Base-by-base conservation (phyloP, 768 basidiomycete species). In the Russula earlei region DNA sequence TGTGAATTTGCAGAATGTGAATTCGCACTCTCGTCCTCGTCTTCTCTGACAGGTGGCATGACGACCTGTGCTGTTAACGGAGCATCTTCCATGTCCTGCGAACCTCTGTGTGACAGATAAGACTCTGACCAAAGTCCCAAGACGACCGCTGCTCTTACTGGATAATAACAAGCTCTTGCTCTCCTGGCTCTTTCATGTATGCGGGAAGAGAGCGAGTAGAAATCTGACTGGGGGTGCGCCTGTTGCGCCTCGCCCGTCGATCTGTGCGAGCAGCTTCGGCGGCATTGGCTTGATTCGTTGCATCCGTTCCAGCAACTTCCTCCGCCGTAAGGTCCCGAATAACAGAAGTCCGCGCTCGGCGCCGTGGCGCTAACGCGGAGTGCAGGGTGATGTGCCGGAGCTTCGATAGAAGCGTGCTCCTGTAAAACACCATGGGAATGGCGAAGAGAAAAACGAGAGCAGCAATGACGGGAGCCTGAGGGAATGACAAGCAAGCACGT, bases 121-220 rank as follows among this genome's bases (percentile, higher is more conserved):
- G 57, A 51, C 31, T 1, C 14, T 8, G 22, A 51, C 9, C 44
- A 34, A 47, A 20, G 38, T 7, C 19, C 7, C 24, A 22, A 10
- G 24, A n/a, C 11, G 2, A 25, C 24, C 34, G 22, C 12, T n/a
- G 45, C 25, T 17, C 73, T 60, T 56, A 79, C 77, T 76, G 67
- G 42, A 69, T 73, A 49, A 91, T 80, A 5, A 91, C 89, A 27
- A 91, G 74, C 66, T 91, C 89, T 37, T 83, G 75, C 46, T 89
- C 89, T 15, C 87, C 88, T 0, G 89, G 87, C 58, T 91, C 88
- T 69, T 89, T 89, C 72, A 80, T 86, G 62, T 91, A 91, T 27
- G 76, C 79, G 5, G 89, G 89, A 29, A 91, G 67, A 5, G 84
- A 88, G 27, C 77, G 80, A 8, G 86, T 87, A 5, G 86, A 88